A percentile compares a stretch with the other conserved stretches of the same genome.
phyloP scores from a whole-genome alignment of 2,329 filamentous ascomycete species.

The Fusarium longipes region DNA sequence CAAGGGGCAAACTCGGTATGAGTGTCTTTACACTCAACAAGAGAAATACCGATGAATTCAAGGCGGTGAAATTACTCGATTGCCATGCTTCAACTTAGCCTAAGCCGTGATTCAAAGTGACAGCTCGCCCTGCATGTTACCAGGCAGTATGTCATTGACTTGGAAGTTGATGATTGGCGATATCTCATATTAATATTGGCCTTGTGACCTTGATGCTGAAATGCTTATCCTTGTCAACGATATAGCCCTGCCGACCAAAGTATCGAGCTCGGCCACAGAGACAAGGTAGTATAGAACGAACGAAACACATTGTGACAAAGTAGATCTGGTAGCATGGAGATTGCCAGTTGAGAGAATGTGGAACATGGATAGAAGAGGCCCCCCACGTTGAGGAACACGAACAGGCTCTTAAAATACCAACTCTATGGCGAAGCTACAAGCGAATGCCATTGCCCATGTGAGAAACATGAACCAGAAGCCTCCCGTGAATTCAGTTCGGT shows the following conservation, averaged over 20 bases:
- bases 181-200: slow-evolving; percentile 13
- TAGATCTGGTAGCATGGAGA: neutral
- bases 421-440: too few species aligned
- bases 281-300: neutral
- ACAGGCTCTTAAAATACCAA: neutral
- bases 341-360: neutral
- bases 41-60: neutral
- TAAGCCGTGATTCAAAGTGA: slow-evolving; percentile 21
- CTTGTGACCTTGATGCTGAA: slow-evolving; percentile 27
- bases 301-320: neutral
- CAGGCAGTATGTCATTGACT: slow-evolving; percentile 9
- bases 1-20: neutral
- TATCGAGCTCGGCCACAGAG: slow-evolving; percentile 18
- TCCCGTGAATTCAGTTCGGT: slow-evolving; percentile 8
- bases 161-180: slow-evolving; percentile 36
- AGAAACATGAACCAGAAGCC: slow-evolving; percentile 14
- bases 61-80: slow-evolving; percentile 23
- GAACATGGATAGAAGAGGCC: neutral
- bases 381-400: neutral
- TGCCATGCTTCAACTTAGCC: slow-evolving; percentile 7
- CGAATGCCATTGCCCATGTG: slow-evolving; percentile 15
- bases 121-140: slow-evolving; percentile 39
- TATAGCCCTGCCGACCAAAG: slow-evolving; percentile 20
- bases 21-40: neutral
- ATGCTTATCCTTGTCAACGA: slow-evolving; percentile 14